These are phyloP conservation scores for Iris macrosiphon DNA, from an alignment of 106 monocot species.

Conservation along the genomic window DNA sequence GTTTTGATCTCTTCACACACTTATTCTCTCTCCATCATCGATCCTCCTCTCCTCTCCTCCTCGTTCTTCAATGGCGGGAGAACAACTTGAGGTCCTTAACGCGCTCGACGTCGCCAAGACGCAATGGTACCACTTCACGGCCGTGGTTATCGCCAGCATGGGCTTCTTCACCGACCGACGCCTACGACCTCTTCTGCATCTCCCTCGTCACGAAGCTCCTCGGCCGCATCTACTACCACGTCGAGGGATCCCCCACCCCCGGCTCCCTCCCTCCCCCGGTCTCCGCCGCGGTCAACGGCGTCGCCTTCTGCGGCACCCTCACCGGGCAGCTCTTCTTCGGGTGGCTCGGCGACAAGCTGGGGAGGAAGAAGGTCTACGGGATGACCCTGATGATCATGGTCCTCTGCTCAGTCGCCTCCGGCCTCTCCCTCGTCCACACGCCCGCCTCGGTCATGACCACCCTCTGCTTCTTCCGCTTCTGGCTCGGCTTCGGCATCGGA, in stretches of 20 bases:
- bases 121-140: conserved; percentile 15
- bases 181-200: conserved; percentile 62
- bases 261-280: conserved; percentile 43
- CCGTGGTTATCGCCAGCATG: conserved; percentile 14
- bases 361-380: conserved; percentile 54
- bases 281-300: conserved; percentile 35
- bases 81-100: conserved; percentile 7
- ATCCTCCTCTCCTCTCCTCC: too few relatives aligned
- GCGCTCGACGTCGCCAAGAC: conserved; percentile 17
- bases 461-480: conserved; percentile 88
- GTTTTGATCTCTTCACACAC: too few relatives aligned
- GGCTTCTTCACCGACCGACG: conserved; percentile 42
- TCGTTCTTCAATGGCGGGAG: conserved; percentile 16
- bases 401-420: conserved; percentile 58
- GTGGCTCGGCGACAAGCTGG: conserved; percentile 49
- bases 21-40: too few relatives aligned
- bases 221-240: conserved; percentile 23
- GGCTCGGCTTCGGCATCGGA: conserved; percentile 82
- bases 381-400: conserved; percentile 58
- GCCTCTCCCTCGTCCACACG: conserved; percentile 44
- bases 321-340: conserved; percentile 43
- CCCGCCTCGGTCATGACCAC: conserved; percentile 37
- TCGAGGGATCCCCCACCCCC: conserved; percentile 3
- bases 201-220: conserved; percentile 44
- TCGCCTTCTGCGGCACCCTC: conserved; percentile 45